phyloP scores from a whole-genome alignment of 345 rosid genomes.

The Excoecaria cochinchinensis region DNA sequence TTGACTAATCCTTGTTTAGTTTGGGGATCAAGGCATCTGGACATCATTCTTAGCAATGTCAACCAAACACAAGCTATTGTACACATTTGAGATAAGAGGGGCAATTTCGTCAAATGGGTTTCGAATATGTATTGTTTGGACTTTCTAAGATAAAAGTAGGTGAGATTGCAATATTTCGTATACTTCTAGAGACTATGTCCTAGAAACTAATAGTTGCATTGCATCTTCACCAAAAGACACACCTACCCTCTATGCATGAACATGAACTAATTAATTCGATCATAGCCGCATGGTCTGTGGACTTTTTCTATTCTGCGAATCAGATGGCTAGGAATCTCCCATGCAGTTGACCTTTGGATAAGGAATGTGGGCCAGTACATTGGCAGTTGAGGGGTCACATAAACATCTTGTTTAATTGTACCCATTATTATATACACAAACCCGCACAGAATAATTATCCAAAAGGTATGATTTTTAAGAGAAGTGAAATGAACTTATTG shows the following conservation, averaged over 20 bases:
- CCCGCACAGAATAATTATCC: not conserved
- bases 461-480: not conserved
- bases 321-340: conserved; percentile 19
- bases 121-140: not conserved
- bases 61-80: not conserved
- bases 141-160: conserved; percentile 8
- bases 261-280: not conserved
- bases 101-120: conserved; percentile 15
- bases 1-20: not conserved
- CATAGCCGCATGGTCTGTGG: conserved; percentile 14
- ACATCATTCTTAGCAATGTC: not conserved
- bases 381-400: conserved; percentile 23
- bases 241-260: not conserved
- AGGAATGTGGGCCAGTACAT: not conserved
- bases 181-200: conserved; percentile 29
- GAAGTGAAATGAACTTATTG: not conserved
- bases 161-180: conserved; percentile 3
- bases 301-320: conserved; percentile 8
- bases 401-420: conserved; percentile 5
- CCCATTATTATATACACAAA: not conserved
- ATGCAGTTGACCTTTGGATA: conserved; percentile 20
- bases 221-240: conserved; percentile 2
- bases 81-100: not conserved
- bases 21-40: not conserved
- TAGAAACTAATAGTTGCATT: not conserved